phyloP scores from a whole-genome alignment of 2,329 filamentous ascomycete genomes.

The Thermothelomyces thermophilus region DNA sequence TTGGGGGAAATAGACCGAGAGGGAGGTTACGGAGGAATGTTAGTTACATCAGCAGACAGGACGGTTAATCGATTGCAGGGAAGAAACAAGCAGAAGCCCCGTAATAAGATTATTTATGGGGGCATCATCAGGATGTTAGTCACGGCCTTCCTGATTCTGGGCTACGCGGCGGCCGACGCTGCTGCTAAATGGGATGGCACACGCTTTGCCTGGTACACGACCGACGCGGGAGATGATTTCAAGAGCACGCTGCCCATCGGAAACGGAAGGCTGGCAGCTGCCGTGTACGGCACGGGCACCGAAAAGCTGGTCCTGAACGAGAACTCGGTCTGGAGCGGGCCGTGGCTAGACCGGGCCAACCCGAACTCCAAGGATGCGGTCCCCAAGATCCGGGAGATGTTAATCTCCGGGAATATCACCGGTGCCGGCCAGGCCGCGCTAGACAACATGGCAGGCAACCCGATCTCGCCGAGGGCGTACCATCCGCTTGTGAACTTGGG shows the following conservation, averaged over 20 bases:
- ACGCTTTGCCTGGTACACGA: conserved; percentile 1
- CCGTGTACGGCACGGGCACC: neutral
- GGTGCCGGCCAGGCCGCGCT: conserved; percentile 1
- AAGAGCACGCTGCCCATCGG: neutral
- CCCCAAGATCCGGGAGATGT: neutral
- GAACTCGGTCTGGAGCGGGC: conserved; percentile 4
- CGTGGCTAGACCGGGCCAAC: neutral
- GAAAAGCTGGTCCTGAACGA: conserved; percentile 6
- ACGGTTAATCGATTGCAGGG: too few species aligned
- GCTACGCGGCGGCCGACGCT: neutral
- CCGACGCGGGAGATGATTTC: conserved; percentile 2
- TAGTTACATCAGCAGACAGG: too few species aligned
- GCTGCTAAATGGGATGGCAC: neutral
- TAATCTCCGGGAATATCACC: conserved; percentile 1
- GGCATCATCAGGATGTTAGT: neutral
- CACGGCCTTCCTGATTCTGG: neutral
- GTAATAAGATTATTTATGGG: neutral
- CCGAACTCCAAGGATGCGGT: neutral
- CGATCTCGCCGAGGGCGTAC: conserved; percentile 2
- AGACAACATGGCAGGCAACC: conserved; percentile 2
- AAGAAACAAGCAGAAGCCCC: neutral
- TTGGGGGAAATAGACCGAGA: too few species aligned
- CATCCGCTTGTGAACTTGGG: neutral
- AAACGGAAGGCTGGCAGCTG: conserved; percentile 1
- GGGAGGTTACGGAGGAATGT: too few species aligned